These are phyloP conservation scores for Saccharomyces hybrid DNA, from an alignment of 1,139 yeast species.

Conservation along the genomic window DNA sequence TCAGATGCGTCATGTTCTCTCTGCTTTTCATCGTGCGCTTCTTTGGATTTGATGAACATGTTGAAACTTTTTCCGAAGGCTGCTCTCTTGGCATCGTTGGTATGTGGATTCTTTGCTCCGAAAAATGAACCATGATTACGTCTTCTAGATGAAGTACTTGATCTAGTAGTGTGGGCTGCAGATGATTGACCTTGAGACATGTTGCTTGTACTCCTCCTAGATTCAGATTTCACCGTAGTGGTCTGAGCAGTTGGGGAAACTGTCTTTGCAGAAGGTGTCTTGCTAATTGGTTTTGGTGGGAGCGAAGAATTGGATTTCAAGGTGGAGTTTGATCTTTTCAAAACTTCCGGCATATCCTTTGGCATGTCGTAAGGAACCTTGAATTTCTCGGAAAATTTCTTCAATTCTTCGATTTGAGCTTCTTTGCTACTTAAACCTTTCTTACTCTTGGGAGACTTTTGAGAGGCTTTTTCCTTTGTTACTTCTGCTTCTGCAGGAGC, in stretches of 20 bases:
- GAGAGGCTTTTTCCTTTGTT: constrained; percentile 24
- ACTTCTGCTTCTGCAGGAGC: constrained; percentile 11
- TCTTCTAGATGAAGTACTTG: constrained; percentile 22
- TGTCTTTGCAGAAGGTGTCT: not conserved
- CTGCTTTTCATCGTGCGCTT: constrained; percentile 31
- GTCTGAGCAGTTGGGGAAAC: constrained; percentile 20
- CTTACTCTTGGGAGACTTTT: constrained; percentile 24
- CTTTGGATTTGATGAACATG: constrained; percentile 40
- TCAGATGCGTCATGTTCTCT: constrained; percentile 9
- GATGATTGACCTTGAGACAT: constrained; percentile 15
- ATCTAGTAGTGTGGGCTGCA: constrained; percentile 11
- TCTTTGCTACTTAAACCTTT: constrained; percentile 35
- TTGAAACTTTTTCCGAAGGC: constrained; percentile 46
- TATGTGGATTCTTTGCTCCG: constrained; percentile 40
- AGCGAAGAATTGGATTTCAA: constrained; percentile 2
- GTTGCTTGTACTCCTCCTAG: constrained; percentile 11
- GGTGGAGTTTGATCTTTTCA: constrained; percentile 8
- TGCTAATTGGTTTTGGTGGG: constrained; percentile 3
- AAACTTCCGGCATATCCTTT: constrained; percentile 64
- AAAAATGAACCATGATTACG: constrained; percentile 26
- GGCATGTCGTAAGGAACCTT: constrained; percentile 73
- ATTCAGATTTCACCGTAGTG: constrained; percentile 17
- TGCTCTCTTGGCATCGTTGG: constrained; percentile 31
- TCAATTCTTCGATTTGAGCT: constrained; percentile 69
- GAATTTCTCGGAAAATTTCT: constrained; percentile 75